Evolutionary conservation across 371 early-diverging fungal genomes (phyloP).

Genomic region (Mortierella sp.): DNA sequence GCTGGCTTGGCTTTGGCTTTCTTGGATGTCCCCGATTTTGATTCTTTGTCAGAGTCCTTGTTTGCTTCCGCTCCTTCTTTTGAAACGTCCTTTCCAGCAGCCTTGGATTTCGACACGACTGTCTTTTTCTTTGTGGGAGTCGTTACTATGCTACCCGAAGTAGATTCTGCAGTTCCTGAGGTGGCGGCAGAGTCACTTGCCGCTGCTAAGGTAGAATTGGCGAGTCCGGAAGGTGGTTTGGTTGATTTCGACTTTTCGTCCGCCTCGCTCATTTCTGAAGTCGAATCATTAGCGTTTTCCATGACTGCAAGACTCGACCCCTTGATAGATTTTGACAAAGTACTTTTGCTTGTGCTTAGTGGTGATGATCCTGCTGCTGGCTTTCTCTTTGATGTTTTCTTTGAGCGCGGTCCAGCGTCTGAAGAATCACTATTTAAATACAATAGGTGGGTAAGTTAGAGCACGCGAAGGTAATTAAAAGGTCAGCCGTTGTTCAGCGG

Average conservation of each 20-base stretch:
- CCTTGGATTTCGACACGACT: constrained; percentile 24
- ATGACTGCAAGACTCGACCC: constrained; percentile 33
- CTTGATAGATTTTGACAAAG: constrained; percentile 20
- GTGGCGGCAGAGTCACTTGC: neutral
- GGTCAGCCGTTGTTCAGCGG: neutral
- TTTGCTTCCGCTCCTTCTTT: constrained; percentile 36
- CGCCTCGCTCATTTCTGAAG: constrained; percentile 54
- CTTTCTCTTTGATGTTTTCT: constrained; percentile 25
- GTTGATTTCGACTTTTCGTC: constrained; percentile 41
- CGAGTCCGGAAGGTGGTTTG: constrained; percentile 15
- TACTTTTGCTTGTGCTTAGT: constrained; percentile 15
- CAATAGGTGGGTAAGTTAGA: neutral
- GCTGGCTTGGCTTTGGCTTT: constrained; percentile 32
- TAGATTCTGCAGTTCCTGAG: constrained; percentile 11
- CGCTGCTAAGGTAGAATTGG: constrained; percentile 15
- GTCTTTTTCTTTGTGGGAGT: constrained; percentile 41
- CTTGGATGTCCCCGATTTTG: constrained; percentile 33
- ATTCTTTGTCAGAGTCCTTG: constrained; percentile 51
- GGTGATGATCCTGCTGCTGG: constrained; percentile 28
- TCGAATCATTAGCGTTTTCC: constrained; percentile 50
- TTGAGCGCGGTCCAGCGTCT: constrained; percentile 33
- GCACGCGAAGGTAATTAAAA: neutral
- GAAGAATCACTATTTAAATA: constrained; percentile 38
- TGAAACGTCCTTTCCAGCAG: constrained; percentile 18
- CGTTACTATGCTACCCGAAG: neutral